Conservation (phyloP, 805 yeast species). For the Wickerhamiella parazyma region DNA sequence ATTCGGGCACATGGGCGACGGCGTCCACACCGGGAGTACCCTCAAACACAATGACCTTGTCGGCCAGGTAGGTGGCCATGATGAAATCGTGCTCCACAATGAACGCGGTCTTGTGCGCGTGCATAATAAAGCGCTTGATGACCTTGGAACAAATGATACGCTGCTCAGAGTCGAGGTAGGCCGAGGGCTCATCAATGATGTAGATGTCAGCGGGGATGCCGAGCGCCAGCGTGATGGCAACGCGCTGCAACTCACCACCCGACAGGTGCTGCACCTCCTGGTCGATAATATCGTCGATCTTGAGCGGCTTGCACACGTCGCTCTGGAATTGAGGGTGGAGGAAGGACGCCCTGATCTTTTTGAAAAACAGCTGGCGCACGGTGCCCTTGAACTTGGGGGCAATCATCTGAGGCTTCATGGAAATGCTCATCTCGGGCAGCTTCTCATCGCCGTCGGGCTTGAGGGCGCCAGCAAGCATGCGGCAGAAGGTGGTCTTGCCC, state of each 20-base stretch:
- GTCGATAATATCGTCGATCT: constrained; percentile 85
- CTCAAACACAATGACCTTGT: constrained; percentile 95
- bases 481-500: constrained; percentile 97
- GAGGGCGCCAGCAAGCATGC: constrained; percentile 83
- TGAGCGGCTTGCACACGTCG: constrained; percentile 92
- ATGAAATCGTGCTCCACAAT: constrained; percentile 99
- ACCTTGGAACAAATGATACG: constrained; percentile 99
- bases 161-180: constrained; percentile 97
- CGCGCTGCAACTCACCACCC: constrained; percentile 99
- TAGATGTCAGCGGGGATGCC: constrained; percentile 95
- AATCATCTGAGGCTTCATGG: constrained; percentile 98
- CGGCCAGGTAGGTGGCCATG: constrained; percentile 99
- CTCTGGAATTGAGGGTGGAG: constrained; percentile 96
- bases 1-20: constrained; percentile 77
- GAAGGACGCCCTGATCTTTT: constrained; percentile 88
- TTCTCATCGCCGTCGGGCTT: constrained; percentile 67
- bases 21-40: constrained; percentile 86
- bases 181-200: constrained; percentile 97
- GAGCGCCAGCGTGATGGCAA: constrained; percentile 86
- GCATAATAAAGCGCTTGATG: constrained; percentile 89
- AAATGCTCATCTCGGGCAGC: constrained; percentile 79
- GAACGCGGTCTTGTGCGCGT: constrained; percentile 97
- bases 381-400: constrained; percentile 99
- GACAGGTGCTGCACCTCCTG: constrained; percentile 95
- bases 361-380: constrained; percentile 92